phyloP scores from a whole-genome alignment of 176 grass and related monocot genomes.

The Oryza rufipogon region DNA sequence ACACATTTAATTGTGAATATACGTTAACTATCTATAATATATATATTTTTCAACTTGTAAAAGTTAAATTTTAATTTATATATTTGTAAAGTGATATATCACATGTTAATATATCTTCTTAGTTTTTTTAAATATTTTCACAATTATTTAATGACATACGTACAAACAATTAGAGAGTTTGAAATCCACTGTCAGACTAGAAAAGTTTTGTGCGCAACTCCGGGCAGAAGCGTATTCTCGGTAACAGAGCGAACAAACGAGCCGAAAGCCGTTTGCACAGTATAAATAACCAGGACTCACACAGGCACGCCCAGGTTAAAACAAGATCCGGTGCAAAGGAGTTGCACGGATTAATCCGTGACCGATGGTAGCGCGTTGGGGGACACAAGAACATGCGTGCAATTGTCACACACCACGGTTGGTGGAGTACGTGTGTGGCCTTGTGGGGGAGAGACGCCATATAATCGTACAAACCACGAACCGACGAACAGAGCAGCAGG shows the following conservation, averaged over 20 bases:
- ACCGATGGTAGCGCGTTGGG: neutral
- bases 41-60: no score
- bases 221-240: neutral
- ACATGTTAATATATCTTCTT: no score
- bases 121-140: no score
- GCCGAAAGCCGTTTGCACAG: neutral
- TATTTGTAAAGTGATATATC: no score
- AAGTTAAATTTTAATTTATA: no score
- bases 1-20: no score
- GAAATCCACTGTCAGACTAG: neutral
- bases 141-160: no score
- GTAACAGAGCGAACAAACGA: neutral
- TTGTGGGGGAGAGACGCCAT: neutral
- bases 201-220: neutral
- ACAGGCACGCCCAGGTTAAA: neutral
- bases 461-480: neutral
- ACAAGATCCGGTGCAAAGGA: neutral
- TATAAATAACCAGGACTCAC: neutral
- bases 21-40: no score
- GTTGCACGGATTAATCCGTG: neutral
- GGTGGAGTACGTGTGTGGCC: neutral
- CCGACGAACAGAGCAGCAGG: neutral
- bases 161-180: no score
- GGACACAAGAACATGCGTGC: neutral
- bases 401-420: neutral